Conservation (phyloP, 495 filamentous ascomycete genomes). For the Sordaria brevicollis region DNA sequence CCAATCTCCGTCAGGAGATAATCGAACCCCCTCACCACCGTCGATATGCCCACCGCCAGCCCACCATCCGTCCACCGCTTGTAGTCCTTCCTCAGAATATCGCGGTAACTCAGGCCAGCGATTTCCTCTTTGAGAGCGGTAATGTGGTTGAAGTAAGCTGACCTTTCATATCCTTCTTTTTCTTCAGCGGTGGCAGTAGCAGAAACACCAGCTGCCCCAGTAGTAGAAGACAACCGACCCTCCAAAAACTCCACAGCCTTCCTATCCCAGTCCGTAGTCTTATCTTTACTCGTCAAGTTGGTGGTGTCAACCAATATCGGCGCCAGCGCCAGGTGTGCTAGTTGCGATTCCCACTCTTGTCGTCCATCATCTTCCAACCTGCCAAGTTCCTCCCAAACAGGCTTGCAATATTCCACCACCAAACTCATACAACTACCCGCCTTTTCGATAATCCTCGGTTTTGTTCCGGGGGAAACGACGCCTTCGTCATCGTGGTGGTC, state of each 20-base stretch:
- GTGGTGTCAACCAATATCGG: constrained; percentile 78
- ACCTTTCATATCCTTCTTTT: constrained; percentile 39
- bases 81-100: constrained; percentile 83
- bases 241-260: constrained; percentile 56
- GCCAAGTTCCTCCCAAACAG: constrained; percentile 39
- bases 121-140: constrained; percentile 62
- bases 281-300: constrained; percentile 58
- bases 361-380: constrained; percentile 1
- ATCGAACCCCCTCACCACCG: constrained; percentile 55
- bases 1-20: constrained; percentile 51
- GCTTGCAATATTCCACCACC: constrained; percentile 51
- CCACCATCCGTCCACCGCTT: constrained; percentile 68
- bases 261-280: constrained; percentile 63
- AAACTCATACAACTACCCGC: constrained; percentile 75
- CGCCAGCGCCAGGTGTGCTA: constrained; percentile 68
- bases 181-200: not conserved
- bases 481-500: constrained; percentile 88
- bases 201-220: not conserved
- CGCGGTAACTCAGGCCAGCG: constrained; percentile 51
- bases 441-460: constrained; percentile 56
- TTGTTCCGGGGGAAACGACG: constrained; percentile 37
- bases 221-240: constrained; percentile 15
- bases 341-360: constrained; percentile 28
- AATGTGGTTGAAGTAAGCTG: constrained; percentile 53
- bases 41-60: constrained; percentile 62